Percentiles rank a stretch among this genome's conserved stretches.
phyloP scores from a whole-genome alignment of 441 rosid species.

The Capsella rubella region DNA sequence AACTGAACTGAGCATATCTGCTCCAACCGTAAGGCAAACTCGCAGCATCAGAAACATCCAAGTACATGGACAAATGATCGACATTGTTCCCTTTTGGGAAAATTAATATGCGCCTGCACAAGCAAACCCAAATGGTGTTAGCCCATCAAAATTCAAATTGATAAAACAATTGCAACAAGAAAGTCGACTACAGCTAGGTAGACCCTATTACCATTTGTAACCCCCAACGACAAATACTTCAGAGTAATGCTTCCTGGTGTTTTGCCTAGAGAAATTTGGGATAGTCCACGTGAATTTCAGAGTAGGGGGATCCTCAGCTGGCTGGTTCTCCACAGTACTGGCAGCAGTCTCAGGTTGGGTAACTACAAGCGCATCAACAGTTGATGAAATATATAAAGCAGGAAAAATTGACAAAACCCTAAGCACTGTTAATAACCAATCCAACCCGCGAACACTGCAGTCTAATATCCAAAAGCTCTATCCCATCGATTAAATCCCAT shows the following conservation, averaged over 20 bases:
- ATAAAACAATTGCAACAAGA: neutral
- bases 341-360: conserved; percentile 56
- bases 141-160: conserved; percentile 28
- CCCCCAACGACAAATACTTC: conserved; percentile 50
- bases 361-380: conserved; percentile 39
- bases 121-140: conserved; percentile 28
- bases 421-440: conserved; percentile 10
- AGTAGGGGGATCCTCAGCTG: conserved; percentile 66
- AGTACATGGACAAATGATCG: conserved; percentile 74
- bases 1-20: conserved; percentile 73
- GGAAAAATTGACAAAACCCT: conserved; percentile 26
- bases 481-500: conserved; percentile 5
- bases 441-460: conserved; percentile 1
- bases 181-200: conserved; percentile 6
- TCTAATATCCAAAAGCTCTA: conserved; percentile 12
- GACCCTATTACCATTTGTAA: conserved; percentile 47
- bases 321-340: conserved; percentile 55
- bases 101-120: conserved; percentile 67
- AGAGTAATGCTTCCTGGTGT: conserved; percentile 50
- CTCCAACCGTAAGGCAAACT: conserved; percentile 78
- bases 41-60: conserved; percentile 71
- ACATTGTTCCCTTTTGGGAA: conserved; percentile 83
- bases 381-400: neutral
- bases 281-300: conserved; percentile 69
- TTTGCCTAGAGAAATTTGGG: conserved; percentile 45